A percentile compares a stretch with the other conserved stretches of the same genome.
Conservation (phyloP, 2,329 filamentous ascomycete species). For the Aspergillus persii region DNA sequence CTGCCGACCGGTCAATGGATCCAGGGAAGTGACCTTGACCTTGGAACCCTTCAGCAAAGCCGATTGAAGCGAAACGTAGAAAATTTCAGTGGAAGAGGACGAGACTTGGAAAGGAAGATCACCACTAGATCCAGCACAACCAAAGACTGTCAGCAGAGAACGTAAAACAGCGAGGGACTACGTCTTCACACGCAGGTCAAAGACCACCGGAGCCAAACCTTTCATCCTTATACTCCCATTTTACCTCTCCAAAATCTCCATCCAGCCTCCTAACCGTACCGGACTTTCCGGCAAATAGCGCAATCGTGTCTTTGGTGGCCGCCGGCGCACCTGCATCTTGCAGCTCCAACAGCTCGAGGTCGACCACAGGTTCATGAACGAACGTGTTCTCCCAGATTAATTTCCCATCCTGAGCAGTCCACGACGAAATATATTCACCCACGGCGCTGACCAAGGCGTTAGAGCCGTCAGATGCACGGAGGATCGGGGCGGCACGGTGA, state of each 20-base stretch:
- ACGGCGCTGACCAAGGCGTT: constrained; percentile 72
- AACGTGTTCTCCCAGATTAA: constrained; percentile 71
- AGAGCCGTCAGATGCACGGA: constrained; percentile 76
- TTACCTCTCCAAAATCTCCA: constrained; percentile 66
- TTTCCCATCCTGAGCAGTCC: constrained; percentile 79
- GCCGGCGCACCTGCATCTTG: constrained; percentile 52
- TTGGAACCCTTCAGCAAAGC: constrained; percentile 66
- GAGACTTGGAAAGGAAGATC: constrained; percentile 74
- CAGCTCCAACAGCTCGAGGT: constrained; percentile 72
- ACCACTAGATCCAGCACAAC: constrained; percentile 46
- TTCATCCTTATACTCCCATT: constrained; percentile 74
- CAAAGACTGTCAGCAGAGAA: constrained; percentile 18
- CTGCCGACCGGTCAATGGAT: constrained; percentile 69
- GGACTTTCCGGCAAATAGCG: constrained; percentile 57
- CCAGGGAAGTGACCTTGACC: constrained; percentile 72
- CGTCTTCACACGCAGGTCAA: background rate
- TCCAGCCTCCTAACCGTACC: constrained; percentile 69
- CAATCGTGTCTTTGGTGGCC: constrained; percentile 62
- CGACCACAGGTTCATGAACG: constrained; percentile 41
- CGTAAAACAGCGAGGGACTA: background rate
- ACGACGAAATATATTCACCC: constrained; percentile 69
- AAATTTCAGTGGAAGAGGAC: constrained; percentile 66
- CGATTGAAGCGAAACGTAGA: constrained; percentile 72
- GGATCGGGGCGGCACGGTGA: constrained; percentile 31
- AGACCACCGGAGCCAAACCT: constrained; percentile 39